phyloP scores from a whole-genome alignment of 305 asterid species.

The Fraxinus sp. region DNA sequence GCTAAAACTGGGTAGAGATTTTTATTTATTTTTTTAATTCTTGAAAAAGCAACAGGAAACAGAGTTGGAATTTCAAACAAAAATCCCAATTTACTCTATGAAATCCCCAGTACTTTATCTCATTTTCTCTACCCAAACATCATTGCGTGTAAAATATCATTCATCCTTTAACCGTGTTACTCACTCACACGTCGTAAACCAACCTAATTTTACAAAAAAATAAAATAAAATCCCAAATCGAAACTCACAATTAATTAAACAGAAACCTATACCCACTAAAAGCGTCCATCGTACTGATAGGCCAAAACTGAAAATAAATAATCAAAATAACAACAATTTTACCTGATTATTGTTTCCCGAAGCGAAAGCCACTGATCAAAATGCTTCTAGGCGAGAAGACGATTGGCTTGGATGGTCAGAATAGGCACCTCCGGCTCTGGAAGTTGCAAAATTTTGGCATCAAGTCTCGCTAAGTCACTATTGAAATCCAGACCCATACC shows the following conservation, averaged over 20 bases:
- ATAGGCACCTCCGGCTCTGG: slow-evolving; percentile 79
- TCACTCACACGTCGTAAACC: not conserved
- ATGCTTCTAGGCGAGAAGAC: slow-evolving; percentile 66
- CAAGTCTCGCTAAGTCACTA: slow-evolving; percentile 67
- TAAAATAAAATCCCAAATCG: not conserved
- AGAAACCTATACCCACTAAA: not conserved
- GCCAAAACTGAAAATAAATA: not conserved
- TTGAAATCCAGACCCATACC: slow-evolving; percentile 74
- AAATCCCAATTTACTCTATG: not conserved
- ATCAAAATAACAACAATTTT: slow-evolving; percentile 21
- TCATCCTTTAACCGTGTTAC: not conserved
- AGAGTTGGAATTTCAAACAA: not conserved
- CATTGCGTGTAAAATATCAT: not conserved
- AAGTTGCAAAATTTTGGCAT: slow-evolving; percentile 78
- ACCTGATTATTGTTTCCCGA: slow-evolving; percentile 70
- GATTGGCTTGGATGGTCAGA: slow-evolving; percentile 66
- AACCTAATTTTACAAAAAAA: not conserved
- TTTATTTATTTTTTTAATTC: not conserved
- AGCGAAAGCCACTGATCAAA: slow-evolving; percentile 91
- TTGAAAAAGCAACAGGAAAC: not conserved
- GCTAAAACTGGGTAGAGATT: not conserved
- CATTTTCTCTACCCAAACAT: not conserved
- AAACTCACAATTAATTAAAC: not conserved
- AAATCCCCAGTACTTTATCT: not conserved
- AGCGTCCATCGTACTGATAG: not conserved